Conservation (phyloP, 2,329 filamentous ascomycete species). For the Diaporthe batatas region DNA sequence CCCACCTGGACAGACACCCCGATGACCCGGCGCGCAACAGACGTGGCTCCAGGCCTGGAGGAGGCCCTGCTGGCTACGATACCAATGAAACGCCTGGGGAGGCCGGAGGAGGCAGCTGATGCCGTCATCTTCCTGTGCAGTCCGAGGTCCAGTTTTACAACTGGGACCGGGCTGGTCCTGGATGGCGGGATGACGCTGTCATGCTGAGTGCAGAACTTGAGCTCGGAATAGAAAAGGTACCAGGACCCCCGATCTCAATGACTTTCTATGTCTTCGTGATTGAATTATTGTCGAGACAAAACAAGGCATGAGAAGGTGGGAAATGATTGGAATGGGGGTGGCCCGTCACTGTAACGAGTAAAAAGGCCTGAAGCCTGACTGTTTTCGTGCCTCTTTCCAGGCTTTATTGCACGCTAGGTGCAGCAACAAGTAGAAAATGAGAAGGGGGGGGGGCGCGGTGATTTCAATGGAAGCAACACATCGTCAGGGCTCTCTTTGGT, state of each 20-base stretch:
- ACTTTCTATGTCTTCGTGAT: too few relatives aligned
- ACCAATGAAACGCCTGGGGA: constrained; percentile 29
- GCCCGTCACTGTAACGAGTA: too few relatives aligned
- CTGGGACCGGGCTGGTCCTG: constrained; percentile 13
- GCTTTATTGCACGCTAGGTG: neutral
- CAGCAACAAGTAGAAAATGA: too few relatives aligned
- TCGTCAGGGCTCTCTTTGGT: constrained; percentile 74
- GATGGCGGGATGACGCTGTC: constrained; percentile 36
- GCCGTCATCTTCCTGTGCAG: constrained; percentile 36
- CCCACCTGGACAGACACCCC: constrained; percentile 36
- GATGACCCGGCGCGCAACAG: constrained; percentile 34
- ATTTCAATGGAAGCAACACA: constrained; percentile 37
- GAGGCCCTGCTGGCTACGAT: constrained; percentile 30
- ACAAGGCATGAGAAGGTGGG: too few relatives aligned
- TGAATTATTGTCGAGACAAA: too few relatives aligned
- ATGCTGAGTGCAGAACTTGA: neutral
- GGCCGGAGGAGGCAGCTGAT: constrained; percentile 36
- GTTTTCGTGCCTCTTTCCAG: neutral
- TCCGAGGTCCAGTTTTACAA: constrained; percentile 26
- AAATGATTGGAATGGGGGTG: too few relatives aligned
- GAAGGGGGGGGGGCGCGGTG: too few relatives aligned
- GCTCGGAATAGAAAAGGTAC: too few relatives aligned
- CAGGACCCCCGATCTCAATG: too few relatives aligned
- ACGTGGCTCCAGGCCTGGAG: constrained; percentile 35
- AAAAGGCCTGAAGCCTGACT: neutral